Percentiles rank a stretch among this genome's conserved stretches.
phyloP scores from a whole-genome alignment of 495 filamentous ascomycete genomes.

The Talaromyces thailandensis region DNA sequence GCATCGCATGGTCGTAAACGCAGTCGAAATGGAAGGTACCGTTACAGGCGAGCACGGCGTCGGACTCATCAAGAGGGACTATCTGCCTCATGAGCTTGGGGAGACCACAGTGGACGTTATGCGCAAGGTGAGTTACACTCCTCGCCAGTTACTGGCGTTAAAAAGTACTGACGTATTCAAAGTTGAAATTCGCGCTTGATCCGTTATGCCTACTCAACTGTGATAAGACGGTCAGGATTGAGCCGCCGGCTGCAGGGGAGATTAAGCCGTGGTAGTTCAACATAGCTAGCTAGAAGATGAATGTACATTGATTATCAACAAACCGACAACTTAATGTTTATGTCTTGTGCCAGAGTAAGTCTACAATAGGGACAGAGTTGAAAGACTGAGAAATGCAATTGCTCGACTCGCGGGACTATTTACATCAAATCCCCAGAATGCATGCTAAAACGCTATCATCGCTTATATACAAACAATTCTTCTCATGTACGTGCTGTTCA shows the following conservation, averaged over 20 bases:
- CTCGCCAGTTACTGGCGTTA: too few relatives aligned
- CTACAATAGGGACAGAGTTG: neutral
- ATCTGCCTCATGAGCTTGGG: constrained; percentile 49
- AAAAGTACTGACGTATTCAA: constrained; percentile 4
- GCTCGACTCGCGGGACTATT: constrained; percentile 2
- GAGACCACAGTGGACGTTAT: constrained; percentile 50
- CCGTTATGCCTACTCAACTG: constrained; percentile 58
- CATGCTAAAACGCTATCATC: constrained; percentile 4
- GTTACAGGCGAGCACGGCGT: constrained; percentile 58
- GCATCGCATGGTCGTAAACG: constrained; percentile 52
- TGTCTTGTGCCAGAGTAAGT: neutral
- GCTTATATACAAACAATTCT: constrained; percentile 4
- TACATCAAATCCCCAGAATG: constrained; percentile 1
- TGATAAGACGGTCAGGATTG: constrained; percentile 53
- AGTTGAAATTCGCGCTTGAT: constrained; percentile 60
- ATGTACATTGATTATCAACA: neutral
- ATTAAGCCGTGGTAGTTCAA: constrained; percentile 29
- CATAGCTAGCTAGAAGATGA: neutral
- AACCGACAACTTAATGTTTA: neutral
- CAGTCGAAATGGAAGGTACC: constrained; percentile 56
- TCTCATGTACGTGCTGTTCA: neutral
- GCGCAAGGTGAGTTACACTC: constrained; percentile 42
- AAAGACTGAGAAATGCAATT: neutral
- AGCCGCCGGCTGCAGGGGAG: constrained; percentile 29
- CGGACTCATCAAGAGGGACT: constrained; percentile 53